Evolutionary conservation across 176 grass and related monocot genomes (phyloP).

Genomic region (maize (Zea mays)): DNA sequence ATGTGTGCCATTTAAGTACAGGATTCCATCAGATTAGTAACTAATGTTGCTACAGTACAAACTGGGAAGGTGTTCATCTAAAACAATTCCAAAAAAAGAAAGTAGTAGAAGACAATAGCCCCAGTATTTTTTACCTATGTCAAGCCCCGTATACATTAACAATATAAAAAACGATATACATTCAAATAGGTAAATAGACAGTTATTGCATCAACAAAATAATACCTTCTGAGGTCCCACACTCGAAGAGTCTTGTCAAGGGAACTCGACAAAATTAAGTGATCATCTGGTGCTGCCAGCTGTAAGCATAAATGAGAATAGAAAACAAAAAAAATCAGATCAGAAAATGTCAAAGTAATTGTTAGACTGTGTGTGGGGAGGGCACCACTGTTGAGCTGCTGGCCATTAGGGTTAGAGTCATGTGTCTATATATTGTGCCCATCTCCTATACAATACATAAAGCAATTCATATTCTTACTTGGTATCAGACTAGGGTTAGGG

Average conservation of each 20-base stretch:
- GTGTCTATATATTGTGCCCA: too few relatives aligned
- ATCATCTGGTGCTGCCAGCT: conserved; percentile 82
- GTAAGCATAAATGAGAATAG: conserved; percentile 32
- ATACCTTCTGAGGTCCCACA: conserved; percentile 94
- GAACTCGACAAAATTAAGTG: conserved; percentile 93
- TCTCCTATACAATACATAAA: too few relatives aligned
- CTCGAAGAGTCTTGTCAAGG: conserved; percentile 83
- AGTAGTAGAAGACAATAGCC: conserved; percentile 12
- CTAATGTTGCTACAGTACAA: neutral
- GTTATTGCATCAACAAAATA: conserved; percentile 36
- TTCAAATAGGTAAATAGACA: neutral
- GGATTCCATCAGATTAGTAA: neutral
- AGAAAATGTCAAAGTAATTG: conserved; percentile 20
- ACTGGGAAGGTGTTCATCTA: neutral
- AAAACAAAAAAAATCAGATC: conserved; percentile 38
- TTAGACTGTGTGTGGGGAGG: too few relatives aligned
- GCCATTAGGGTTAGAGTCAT: too few relatives aligned
- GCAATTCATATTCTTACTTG: too few relatives aligned
- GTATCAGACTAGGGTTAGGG: too few relatives aligned
- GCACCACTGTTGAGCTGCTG: too few relatives aligned
- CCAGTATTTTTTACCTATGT: neutral
- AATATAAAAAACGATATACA: neutral
- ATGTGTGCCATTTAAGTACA: neutral
- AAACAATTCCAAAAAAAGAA: neutral
- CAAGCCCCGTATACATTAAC: neutral